Evolutionary conservation across 164 flowering plant species (phyloP).

Genomic region (Akebia trifoliata): DNA sequence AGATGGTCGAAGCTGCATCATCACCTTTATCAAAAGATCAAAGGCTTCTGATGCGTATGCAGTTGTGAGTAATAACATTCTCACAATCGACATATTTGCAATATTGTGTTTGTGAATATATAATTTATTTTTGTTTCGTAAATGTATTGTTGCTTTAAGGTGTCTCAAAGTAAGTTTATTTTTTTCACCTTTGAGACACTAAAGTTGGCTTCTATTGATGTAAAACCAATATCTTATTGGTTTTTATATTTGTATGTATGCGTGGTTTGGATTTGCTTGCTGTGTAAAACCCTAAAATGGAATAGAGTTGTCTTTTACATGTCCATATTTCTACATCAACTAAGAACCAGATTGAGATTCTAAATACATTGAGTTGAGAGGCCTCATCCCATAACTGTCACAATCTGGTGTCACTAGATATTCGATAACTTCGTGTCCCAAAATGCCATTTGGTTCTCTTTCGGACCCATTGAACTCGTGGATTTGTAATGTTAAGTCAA

Average conservation of each 20-base stretch:
- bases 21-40: conserved; percentile 35
- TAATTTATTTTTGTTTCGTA: background rate
- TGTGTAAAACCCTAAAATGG: background rate
- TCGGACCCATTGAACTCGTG: no score
- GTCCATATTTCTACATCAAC: background rate
- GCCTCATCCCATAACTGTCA: no score
- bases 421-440: no score
- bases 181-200: conserved; percentile 10
- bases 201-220: background rate
- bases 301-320: conserved; percentile 1
- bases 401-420: no score
- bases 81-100: background rate
- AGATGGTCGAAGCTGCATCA: conserved; percentile 41
- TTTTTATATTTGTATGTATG: conserved; percentile 5
- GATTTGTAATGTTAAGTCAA: no score
- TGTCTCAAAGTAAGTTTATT: conserved; percentile 11
- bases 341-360: no score
- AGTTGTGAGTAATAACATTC: conserved; percentile 15
- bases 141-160: background rate
- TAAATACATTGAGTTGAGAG: no score
- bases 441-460: no score
- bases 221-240: conserved; percentile 1
- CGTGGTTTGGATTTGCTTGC: background rate
- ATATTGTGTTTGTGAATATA: conserved; percentile 6
- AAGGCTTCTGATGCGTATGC: conserved; percentile 41